Conservation (phyloP, 1,139 yeast genomes). For the Pneumocystis carinii region DNA sequence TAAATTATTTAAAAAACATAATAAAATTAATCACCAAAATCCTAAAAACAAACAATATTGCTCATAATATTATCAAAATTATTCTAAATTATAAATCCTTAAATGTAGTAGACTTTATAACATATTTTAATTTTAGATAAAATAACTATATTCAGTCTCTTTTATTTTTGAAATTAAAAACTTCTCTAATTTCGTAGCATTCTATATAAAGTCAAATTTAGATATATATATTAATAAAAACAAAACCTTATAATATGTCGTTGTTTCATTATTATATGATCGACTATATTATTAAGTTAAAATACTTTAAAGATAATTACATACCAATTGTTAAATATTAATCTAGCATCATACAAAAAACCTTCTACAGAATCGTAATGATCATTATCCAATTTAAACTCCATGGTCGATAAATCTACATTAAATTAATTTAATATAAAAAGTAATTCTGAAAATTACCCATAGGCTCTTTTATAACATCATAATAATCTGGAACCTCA, state of each 20-base stretch:
- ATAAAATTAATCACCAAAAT: background rate
- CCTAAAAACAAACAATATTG: background rate
- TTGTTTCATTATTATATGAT: constrained; percentile 71
- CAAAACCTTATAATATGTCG: constrained; percentile 55
- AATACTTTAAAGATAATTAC: background rate
- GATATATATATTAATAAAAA: background rate
- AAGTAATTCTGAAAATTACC: constrained; percentile 8
- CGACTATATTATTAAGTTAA: constrained; percentile 31
- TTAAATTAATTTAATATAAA: background rate
- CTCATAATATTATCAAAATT: background rate
- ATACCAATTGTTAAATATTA: constrained; percentile 61
- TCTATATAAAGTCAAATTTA: background rate
- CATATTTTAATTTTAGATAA: background rate
- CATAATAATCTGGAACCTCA: constrained; percentile 93
- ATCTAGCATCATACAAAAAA: constrained; percentile 72
- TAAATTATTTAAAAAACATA: background rate
- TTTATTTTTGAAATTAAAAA: constrained; percentile 7
- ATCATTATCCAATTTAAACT: constrained; percentile 78
- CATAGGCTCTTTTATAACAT: constrained; percentile 97
- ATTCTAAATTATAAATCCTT: background rate
- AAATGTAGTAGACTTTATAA: background rate
- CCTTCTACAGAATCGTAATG: constrained; percentile 83
- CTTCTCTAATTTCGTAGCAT: constrained; percentile 9
- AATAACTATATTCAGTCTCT: constrained; percentile 3
- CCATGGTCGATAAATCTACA: constrained; percentile 83